Evolutionary conservation across 2,329 filamentous ascomycete genomes (phyloP).

Genomic region (Trichophyton equinum): DNA sequence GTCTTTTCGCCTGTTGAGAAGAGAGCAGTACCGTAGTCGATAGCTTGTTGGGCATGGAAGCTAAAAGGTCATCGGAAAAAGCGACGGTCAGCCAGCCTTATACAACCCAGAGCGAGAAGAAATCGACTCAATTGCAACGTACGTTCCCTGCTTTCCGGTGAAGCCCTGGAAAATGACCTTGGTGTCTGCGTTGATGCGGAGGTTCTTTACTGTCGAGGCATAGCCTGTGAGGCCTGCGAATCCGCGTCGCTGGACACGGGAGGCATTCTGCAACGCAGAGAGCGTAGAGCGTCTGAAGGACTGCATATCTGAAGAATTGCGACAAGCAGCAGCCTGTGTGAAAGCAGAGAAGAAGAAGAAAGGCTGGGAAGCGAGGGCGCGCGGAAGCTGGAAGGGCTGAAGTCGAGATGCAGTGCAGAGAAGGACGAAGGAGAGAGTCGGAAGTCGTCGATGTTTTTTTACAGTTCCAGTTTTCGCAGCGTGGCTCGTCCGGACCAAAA

Average conservation of each 20-base stretch:
- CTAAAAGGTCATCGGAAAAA: conserved; percentile 39
- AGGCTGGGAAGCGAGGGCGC: neutral
- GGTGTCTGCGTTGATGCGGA: conserved; percentile 84
- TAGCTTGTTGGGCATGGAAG: conserved; percentile 94
- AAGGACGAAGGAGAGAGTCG: neutral
- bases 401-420: conserved; percentile 3
- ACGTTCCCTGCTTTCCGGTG: conserved; percentile 94
- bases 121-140: conserved; percentile 30
- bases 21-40: conserved; percentile 78
- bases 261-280: conserved; percentile 55
- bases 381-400: neutral
- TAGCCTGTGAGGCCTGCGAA: conserved; percentile 56
- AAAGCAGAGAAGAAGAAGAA: conserved; percentile 11
- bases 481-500: neutral
- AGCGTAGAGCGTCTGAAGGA: conserved; percentile 62
- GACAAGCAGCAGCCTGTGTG: conserved; percentile 13
- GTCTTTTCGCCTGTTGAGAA: neutral
- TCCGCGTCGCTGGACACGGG: conserved; percentile 45
- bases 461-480: conserved; percentile 1
- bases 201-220: conserved; percentile 63
- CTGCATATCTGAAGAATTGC: conserved; percentile 50
- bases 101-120: neutral
- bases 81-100: conserved; percentile 3
- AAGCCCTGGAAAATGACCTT: conserved; percentile 97
- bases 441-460: neutral